Percentiles rank a stretch among this genome's conserved stretches.
Evolutionary conservation across 345 rosid genomes (phyloP).

Genomic region (Erucastrum elatum): DNA sequence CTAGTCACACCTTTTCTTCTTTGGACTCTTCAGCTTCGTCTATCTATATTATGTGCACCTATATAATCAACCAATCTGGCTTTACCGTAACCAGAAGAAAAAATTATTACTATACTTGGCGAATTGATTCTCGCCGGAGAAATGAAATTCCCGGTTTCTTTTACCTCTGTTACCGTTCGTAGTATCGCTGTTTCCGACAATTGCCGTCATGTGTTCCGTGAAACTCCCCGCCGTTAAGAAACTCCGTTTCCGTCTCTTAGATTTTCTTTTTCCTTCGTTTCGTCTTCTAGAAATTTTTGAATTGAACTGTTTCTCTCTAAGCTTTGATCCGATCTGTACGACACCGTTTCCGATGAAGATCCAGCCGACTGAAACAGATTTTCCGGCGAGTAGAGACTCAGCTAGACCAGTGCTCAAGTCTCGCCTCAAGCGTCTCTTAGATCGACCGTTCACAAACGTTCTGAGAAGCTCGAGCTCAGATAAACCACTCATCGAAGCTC

Average conservation of each 20-base stretch:
- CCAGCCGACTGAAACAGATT: conserved; percentile 55
- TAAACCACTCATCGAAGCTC: conserved; percentile 35
- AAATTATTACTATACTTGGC: conserved; percentile 24
- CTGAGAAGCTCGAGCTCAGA: conserved; percentile 47
- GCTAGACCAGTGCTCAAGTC: conserved; percentile 49
- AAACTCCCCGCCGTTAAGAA: conserved; percentile 39
- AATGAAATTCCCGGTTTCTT: conserved; percentile 48
- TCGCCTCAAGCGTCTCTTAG: conserved; percentile 52
- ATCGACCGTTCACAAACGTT: conserved; percentile 51
- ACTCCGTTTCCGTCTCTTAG: background rate
- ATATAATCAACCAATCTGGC: conserved; percentile 18
- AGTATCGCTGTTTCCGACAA: conserved; percentile 57
- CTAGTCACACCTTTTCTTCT: conserved; percentile 31
- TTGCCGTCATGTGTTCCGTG: conserved; percentile 63
- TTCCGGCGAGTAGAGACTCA: conserved; percentile 33
- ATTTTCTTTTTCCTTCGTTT: background rate
- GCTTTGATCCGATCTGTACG: background rate
- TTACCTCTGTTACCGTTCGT: conserved; percentile 26
- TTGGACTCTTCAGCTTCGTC: conserved; percentile 30
- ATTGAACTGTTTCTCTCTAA: background rate
- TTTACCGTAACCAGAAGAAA: background rate
- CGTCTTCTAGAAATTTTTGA: background rate
- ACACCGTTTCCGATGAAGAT: conserved; percentile 71
- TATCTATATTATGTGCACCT: conserved; percentile 11
- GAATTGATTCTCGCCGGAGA: conserved; percentile 41